Base-by-base conservation (phyloP, 2,329 filamentous ascomycete genomes). In the Fusarium mangiferae region DNA sequence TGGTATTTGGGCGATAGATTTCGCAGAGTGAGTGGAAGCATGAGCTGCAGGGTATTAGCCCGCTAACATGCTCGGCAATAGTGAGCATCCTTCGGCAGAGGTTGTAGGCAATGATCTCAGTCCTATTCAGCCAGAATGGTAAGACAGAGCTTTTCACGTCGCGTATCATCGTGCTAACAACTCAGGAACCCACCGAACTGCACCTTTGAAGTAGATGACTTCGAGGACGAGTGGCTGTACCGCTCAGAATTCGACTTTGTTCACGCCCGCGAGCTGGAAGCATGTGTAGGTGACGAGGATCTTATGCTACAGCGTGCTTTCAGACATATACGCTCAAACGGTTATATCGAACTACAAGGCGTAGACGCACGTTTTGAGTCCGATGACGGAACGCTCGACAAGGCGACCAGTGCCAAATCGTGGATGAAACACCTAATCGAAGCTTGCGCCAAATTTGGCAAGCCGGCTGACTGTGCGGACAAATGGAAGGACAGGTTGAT, bases 1-100 rank as follows among this genome's bases (percentile, higher is more conserved):
- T 13, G 70, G 69, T 9, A 72, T 72, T 4, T 72, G 69, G 69
- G 69, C 62, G 5, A 73, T 73, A 20, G 69, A 73, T 8, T 73
- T 73, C 42, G 70, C 70, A 30, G 70, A 73, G 70, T 73, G 22
- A 48, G 70, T n/a, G 14, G 12, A 17, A 30, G 3, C 20, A 13
- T 20, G 17, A 15, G 3, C 2, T 9, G 18, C 48, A 2, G 17
- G 33, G 24, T 54, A n/a, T 18, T n/a, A 36, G 20, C 30, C 20
- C 20, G 5, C 20, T 58, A 22, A 49, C 6, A 8, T 15, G 3
- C 20, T n/a, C 12, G 20, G n/a, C 30, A 5, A 41, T 6, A 73
- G 70, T 3, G 70, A 73, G 18, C 28, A 73, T 54, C 58, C 69
- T 2, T 73, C 70, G 4, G 51, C 70, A 11, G 59, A 69, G 22